Base-by-base conservation (phyloP, 345 rosid species). In the Syzygium jambos region DNA sequence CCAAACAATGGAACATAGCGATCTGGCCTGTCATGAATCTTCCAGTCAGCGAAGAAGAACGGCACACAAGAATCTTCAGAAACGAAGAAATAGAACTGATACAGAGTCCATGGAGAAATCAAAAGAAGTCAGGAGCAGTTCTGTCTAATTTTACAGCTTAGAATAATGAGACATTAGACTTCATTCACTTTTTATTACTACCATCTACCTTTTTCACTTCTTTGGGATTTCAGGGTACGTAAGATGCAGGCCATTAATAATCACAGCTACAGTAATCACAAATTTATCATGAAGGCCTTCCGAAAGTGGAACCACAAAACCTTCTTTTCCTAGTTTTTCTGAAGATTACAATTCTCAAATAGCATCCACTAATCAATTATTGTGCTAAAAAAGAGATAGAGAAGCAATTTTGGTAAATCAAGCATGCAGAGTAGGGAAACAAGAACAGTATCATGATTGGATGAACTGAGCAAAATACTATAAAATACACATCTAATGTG, bases 1-100 rank as follows among this genome's bases (percentile, higher is more conserved):
- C 99, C 99, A 87, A 96, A 97, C 86, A 97, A 86, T 52, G 98
- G 91, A n/a, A 93, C 99, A 91, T 97, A 96, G 78, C 98, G 96
- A 90, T 97, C 99, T 86, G 99, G 99, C 99, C 99, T 97, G 95
- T 57, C 86, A 88, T 87, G 85, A 87, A 86, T 85, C 57, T 54
- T 49, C 87, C 38, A 21, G 51, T 63, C 54, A 87, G 86, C 29
- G 55, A 77, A 68, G 25, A 30, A 78, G 34, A 43, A 61, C 46
- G 23, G 78, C 63, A 25, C 9, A 29, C 41, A 52, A 16, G 61
- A 84, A 73, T 73, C 80, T 73, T 2, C 14, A 73, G 80, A 73
- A 38, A 73, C 19, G 16, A 73, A 19, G 13, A 19, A 73, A 27
- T 19, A 38, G 38, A 38, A 0, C 49, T 73, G 38, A 49, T 38